A percentile compares a stretch with the other conserved stretches of the same genome.
Evolutionary conservation across 306 rosid species (phyloP).

Genomic region (Vigna angularis): DNA sequence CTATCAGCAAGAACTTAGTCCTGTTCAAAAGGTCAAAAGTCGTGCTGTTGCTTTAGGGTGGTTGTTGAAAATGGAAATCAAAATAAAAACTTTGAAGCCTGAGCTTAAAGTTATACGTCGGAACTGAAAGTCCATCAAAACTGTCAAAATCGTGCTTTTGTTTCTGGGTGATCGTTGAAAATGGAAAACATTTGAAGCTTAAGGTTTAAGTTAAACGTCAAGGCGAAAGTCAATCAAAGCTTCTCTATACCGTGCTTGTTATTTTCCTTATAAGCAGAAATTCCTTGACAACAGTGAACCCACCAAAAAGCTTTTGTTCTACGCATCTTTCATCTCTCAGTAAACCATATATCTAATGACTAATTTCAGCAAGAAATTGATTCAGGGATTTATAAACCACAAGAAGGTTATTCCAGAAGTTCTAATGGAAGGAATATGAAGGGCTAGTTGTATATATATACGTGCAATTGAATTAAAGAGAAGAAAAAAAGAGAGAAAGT

Average conservation of each 20-base stretch:
- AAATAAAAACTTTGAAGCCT: not conserved
- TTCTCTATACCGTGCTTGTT: not conserved
- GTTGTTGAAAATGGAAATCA: slow-evolving; percentile 6
- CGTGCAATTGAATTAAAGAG: slow-evolving; percentile 10
- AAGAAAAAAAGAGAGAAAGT: not conserved
- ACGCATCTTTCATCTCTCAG: not conserved
- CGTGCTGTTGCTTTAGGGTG: not conserved
- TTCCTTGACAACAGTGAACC: not conserved
- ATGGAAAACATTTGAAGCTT: not conserved
- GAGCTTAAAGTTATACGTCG: slow-evolving; percentile 1
- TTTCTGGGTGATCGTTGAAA: slow-evolving; percentile 6
- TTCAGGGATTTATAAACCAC: not conserved
- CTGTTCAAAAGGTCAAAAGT: slow-evolving; percentile 25
- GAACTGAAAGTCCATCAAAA: not conserved
- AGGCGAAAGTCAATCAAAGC: not conserved
- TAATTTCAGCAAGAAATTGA: slow-evolving; percentile 13
- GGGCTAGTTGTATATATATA: not conserved
- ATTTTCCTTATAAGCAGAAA: not conserved
- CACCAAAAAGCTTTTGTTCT: not conserved
- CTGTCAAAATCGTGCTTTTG: slow-evolving; percentile 7
- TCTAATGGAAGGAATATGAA: not conserved
- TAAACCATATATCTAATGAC: slow-evolving; percentile 3
- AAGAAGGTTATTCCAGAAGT: not conserved
- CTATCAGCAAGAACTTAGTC: slow-evolving; percentile 13
- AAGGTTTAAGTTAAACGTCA: not conserved